Conservation (phyloP, 805 yeast genomes). For the Myxozyma neglecta region DNA sequence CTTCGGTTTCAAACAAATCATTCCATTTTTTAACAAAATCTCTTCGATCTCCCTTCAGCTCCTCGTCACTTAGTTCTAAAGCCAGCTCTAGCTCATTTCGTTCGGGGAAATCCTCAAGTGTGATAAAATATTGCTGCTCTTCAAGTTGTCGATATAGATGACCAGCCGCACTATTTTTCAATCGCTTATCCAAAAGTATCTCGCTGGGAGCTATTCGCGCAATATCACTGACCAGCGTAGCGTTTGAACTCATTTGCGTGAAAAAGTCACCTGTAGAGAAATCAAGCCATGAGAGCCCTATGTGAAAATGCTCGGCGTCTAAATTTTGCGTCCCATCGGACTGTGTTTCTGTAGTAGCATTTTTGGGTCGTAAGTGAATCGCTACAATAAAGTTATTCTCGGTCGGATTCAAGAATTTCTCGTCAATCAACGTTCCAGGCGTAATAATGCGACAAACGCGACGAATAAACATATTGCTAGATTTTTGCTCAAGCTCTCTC, state of each 20-base stretch:
- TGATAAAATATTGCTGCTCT: conserved; percentile 47
- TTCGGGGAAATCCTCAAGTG: conserved; percentile 8
- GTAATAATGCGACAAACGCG: conserved; percentile 78
- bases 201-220: conserved; percentile 82
- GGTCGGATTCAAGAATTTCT: conserved; percentile 71
- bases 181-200: conserved; percentile 49
- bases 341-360: not conserved
- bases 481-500: not conserved
- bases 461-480: conserved; percentile 49
- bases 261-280: conserved; percentile 76
- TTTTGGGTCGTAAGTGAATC: conserved; percentile 41
- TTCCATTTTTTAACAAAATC: conserved; percentile 14
- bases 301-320: conserved; percentile 30
- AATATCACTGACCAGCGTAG: conserved; percentile 66
- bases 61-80: not conserved
- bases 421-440: conserved; percentile 91
- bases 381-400: conserved; percentile 70
- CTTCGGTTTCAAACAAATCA: conserved; percentile 27
- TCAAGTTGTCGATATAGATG: conserved; percentile 16
- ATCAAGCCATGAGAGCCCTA: conserved; percentile 89
- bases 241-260: conserved; percentile 62
- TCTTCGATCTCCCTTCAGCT: not conserved
- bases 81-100: not conserved
- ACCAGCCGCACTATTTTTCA: conserved; percentile 2
- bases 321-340: conserved; percentile 13